These are phyloP conservation scores for Pinus tabuliformis DNA, from an alignment of 75 land plant genomes.

Conservation along the genomic window DNA sequence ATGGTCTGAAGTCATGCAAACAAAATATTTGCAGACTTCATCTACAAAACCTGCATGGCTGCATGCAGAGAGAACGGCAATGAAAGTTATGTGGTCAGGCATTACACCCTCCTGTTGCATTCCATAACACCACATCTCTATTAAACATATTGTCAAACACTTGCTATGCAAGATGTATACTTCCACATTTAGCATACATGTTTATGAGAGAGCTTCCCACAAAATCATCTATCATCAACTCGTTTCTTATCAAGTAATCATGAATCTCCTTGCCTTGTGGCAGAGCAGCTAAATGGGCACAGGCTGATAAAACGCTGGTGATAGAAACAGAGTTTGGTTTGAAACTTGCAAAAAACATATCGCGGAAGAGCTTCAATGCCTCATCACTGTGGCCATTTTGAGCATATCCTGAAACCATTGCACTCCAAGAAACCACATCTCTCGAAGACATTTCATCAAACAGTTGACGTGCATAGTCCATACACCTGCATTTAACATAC, in stretches of 20 bases:
- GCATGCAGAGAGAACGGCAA: conserved; percentile 46
- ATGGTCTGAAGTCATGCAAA: conserved; percentile 36
- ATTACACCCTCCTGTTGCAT: conserved; percentile 27
- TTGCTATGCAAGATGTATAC: conserved; percentile 27
- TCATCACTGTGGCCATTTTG: conserved; percentile 23
- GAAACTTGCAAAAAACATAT: conserved; percentile 38
- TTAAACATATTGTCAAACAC: conserved; percentile 25
- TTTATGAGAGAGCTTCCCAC: conserved; percentile 29
- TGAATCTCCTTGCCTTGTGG: conserved; percentile 21
- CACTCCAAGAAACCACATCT: conserved; percentile 62
- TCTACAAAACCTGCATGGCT: conserved; percentile 55
- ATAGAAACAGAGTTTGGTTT: conserved; percentile 49
- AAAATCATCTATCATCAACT: neutral
- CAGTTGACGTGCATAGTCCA: conserved; percentile 28
- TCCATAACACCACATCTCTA: conserved; percentile 39
- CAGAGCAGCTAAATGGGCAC: conserved; percentile 43
- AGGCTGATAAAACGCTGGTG: conserved; percentile 39
- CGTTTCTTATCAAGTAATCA: neutral
- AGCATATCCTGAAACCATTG: conserved; percentile 61
- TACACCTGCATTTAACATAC: conserved; percentile 59
- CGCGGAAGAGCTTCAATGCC: conserved; percentile 33
- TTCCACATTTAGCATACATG: conserved; percentile 27
- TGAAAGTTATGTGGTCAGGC: conserved; percentile 53
- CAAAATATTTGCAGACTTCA: conserved; percentile 29
- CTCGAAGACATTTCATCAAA: conserved; percentile 29